Conservation (phyloP, 208 protist genomes). For the Angomonas desouzai region DNA sequence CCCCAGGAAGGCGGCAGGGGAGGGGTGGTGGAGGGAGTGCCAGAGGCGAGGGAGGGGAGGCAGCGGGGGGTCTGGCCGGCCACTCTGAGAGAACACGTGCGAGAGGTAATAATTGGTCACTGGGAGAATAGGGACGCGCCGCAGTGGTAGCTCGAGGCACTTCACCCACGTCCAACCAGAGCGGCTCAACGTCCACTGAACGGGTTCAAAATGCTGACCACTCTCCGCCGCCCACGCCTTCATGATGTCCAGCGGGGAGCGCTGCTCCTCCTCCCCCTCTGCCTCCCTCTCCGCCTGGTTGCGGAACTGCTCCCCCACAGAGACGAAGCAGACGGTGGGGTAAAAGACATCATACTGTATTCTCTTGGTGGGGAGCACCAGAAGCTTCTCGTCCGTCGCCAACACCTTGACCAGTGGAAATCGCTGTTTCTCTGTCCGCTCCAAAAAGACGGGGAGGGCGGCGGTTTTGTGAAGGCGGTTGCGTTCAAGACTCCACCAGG, state of each 20-base stretch:
- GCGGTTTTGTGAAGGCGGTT: conserved; percentile 10
- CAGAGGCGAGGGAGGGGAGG: not conserved
- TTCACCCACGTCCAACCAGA: not conserved
- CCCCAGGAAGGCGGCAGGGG: too few relatives aligned
- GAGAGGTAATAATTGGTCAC: not conserved
- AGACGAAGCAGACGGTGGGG: conserved; percentile 30
- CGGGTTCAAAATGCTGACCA: not conserved
- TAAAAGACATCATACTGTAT: conserved; percentile 13
- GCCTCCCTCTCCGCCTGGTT: not conserved
- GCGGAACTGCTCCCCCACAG: conserved; percentile 21
- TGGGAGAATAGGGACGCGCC: not conserved
- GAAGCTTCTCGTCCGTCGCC: not conserved
- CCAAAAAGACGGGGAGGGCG: conserved; percentile 23
- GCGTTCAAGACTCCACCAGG: not conserved
- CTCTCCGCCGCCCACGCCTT: too few relatives aligned
- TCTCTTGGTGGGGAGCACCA: conserved; percentile 23
- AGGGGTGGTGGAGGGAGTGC: not conserved
- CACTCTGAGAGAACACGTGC: too few relatives aligned
- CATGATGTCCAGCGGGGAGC: too few relatives aligned
- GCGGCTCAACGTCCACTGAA: not conserved
- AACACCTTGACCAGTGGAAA: conserved; percentile 36
- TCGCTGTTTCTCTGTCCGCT: conserved; percentile 13
- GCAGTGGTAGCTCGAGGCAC: not conserved
- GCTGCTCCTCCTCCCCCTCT: not conserved
- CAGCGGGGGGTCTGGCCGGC: not conserved